phyloP scores from a whole-genome alignment of 225 moss, liverwort and hornwort genomes.

The Physcomitrium patens region DNA sequence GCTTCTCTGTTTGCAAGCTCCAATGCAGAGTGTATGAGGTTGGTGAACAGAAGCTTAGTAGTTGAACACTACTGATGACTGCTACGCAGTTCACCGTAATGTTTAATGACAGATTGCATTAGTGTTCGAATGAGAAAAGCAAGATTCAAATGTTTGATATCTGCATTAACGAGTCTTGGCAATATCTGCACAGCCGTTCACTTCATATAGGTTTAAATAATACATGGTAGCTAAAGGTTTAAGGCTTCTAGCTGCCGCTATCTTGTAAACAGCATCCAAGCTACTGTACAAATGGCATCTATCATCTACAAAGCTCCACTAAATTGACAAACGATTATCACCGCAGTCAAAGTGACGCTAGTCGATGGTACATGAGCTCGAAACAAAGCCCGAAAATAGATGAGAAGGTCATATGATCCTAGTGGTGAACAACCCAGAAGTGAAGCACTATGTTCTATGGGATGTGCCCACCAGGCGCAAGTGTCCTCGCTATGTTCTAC shows the following conservation, averaged over 20 bases:
- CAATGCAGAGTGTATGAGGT: too few species aligned
- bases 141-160: background rate
- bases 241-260: background rate
- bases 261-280: slow-evolving; percentile 10
- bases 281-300: slow-evolving; percentile 39
- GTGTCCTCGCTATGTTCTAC: background rate
- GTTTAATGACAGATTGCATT: too few species aligned
- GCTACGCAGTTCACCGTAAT: too few species aligned
- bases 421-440: too few species aligned
- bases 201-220: slow-evolving; percentile 21
- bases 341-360: slow-evolving; percentile 25
- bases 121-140: background rate
- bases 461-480: background rate
- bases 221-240: slow-evolving; percentile 12
- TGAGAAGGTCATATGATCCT: too few species aligned
- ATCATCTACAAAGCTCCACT: slow-evolving; percentile 28
- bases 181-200: slow-evolving; percentile 32
- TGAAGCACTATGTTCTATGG: too few species aligned
- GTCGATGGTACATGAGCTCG: background rate
- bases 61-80: too few species aligned
- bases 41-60: too few species aligned
- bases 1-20: too few species aligned
- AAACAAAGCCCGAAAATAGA: background rate
- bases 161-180: background rate
- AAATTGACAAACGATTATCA: slow-evolving; percentile 30